phyloP scores from a whole-genome alignment of 1,139 yeast species.

The Tardiomyces blankii region DNA sequence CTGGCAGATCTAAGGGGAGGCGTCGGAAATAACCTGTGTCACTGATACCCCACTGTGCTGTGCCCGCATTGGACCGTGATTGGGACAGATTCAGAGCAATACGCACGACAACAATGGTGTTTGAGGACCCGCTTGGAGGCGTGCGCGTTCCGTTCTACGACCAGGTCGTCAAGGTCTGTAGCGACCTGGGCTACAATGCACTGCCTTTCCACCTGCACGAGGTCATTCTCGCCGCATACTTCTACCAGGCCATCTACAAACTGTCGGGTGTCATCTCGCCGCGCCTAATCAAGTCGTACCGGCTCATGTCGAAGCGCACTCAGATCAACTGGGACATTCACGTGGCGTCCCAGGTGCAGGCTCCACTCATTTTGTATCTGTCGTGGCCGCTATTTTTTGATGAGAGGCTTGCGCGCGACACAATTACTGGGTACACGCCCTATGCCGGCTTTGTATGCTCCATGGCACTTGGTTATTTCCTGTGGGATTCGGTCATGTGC shows the following conservation, averaged over 20 bases:
- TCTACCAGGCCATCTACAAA: conserved; percentile 36
- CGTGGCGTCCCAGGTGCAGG: conserved; percentile 79
- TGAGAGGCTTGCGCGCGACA: conserved; percentile 36
- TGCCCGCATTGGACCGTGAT: no score
- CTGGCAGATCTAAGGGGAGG: no score
- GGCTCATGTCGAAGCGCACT: conserved; percentile 34
- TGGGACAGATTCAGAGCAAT: no score
- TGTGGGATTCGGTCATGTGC: conserved; percentile 83
- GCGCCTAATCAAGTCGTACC: conserved; percentile 38
- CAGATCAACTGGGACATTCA: conserved; percentile 77
- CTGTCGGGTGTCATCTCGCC: conserved; percentile 38
- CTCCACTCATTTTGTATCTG: conserved; percentile 43
- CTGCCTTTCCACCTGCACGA: conserved; percentile 42
- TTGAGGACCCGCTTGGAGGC: not conserved
- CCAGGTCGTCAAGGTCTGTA: not conserved
- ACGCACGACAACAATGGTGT: not conserved
- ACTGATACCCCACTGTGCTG: no score
- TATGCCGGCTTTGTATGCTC: conserved; percentile 64
- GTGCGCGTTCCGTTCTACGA: not conserved
- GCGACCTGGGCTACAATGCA: conserved; percentile 6
- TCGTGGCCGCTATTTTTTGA: conserved; percentile 55
- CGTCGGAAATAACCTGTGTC: no score
- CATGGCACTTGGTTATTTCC: conserved; percentile 71
- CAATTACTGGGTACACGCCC: conserved; percentile 56
- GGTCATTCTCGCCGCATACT: conserved; percentile 32